Percentiles rank a stretch among this genome's conserved stretches.
These are phyloP conservation scores for Acaromyces ingoldii DNA, from an alignment of 1,284 basidiomycete species.

Conservation along the genomic window DNA sequence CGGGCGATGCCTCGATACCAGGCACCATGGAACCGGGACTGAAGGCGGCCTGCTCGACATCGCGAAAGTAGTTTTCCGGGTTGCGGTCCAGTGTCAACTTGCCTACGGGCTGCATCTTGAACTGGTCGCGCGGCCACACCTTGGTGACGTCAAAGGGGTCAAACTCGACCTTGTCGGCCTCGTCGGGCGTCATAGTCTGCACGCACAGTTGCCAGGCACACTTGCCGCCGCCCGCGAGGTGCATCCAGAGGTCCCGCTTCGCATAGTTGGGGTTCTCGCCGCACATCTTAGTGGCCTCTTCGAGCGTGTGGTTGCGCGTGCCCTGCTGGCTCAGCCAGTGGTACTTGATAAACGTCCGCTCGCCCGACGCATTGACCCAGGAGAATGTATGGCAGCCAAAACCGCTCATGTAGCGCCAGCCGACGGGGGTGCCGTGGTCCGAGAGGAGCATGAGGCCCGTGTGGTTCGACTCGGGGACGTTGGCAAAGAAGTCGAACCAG, in stretches of 20 bases:
- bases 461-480: constrained; percentile 61
- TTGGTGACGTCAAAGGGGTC: constrained; percentile 58
- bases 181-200: constrained; percentile 64
- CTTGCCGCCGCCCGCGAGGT: constrained; percentile 51
- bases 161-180: constrained; percentile 71
- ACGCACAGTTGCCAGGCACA: constrained; percentile 73
- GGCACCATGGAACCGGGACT: constrained; percentile 50
- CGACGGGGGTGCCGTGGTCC: constrained; percentile 73
- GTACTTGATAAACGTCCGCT: constrained; percentile 30
- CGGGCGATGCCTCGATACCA: constrained; percentile 51
- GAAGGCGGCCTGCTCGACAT: constrained; percentile 66
- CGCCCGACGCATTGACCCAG: constrained; percentile 30
- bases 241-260: constrained; percentile 52
- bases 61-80: constrained; percentile 67
- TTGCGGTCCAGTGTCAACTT: constrained; percentile 52
- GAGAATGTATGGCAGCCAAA: constrained; percentile 65
- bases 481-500: constrained; percentile 34
- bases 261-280: constrained; percentile 54
- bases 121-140: constrained; percentile 42
- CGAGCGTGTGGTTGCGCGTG: constrained; percentile 19
- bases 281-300: constrained; percentile 27
- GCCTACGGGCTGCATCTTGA: constrained; percentile 53
- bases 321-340: constrained; percentile 30
- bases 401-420: constrained; percentile 77
- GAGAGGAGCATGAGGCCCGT: constrained; percentile 80